These are phyloP conservation scores for Fusarium tuaranense DNA, from an alignment of 2,329 filamentous ascomycete genomes.

Conservation along the genomic window DNA sequence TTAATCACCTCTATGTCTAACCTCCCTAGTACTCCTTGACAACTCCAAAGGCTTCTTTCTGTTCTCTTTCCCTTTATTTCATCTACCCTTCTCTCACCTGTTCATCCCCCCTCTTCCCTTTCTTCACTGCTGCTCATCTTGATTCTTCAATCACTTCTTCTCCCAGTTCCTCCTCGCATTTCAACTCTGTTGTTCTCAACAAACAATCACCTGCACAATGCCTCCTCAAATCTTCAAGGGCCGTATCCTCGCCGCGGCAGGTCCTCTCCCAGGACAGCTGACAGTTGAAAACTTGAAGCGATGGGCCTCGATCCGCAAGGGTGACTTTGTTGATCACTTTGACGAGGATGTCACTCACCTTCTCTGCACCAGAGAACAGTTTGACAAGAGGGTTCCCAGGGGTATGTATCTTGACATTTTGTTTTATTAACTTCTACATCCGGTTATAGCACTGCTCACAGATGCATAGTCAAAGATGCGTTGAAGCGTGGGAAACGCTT, in stretches of 20 bases:
- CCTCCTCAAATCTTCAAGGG: conserved; percentile 61
- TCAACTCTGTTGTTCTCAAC: not conserved
- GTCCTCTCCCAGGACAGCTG: conserved; percentile 64
- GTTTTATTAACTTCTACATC: not conserved
- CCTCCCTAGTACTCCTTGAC: not conserved
- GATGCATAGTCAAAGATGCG: conserved; percentile 51
- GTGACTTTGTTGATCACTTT: conserved; percentile 64
- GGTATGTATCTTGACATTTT: conserved; percentile 42
- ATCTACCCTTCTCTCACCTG: not conserved
- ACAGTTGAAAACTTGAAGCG: conserved; percentile 67
- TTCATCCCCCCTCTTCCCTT: not conserved
- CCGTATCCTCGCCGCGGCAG: conserved; percentile 67
- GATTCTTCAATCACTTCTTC: not conserved
- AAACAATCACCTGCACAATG: conserved; percentile 35
- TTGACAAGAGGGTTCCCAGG: conserved; percentile 57
- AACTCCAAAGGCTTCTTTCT: not conserved
- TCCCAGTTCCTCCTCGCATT: not conserved
- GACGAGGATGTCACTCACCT: conserved; percentile 76
- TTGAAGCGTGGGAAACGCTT: conserved; percentile 50
- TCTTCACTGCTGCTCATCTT: not conserved
- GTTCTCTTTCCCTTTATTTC: not conserved
- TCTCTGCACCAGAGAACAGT: conserved; percentile 73
- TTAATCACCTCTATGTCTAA: not conserved
- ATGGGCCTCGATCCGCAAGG: conserved; percentile 76
- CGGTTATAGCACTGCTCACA: not conserved